Percentiles rank a stretch among this genome's conserved stretches.
Evolutionary conservation across 2,329 filamentous ascomycete genomes (phyloP).

Genomic region (Sporothrix inflata): DNA sequence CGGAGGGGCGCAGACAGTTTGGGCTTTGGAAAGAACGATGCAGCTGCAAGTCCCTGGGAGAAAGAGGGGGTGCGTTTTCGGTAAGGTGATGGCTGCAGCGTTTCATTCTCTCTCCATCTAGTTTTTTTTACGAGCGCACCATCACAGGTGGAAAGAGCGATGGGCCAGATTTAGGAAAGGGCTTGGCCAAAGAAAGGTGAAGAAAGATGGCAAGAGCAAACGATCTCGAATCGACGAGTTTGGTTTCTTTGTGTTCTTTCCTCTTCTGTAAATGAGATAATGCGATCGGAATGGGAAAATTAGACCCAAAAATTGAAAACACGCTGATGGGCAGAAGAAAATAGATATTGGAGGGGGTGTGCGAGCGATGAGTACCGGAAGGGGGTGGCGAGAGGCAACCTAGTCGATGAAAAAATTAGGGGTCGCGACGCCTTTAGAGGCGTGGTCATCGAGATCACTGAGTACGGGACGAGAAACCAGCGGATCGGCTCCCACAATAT

Average conservation of each 20-base stretch:
- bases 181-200: too few species aligned
- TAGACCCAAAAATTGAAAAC: neutral
- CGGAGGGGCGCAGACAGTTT: neutral
- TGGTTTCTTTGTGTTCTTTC: too few species aligned
- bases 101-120: neutral
- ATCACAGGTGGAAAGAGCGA: neutral
- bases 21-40: slow-evolving; percentile 10
- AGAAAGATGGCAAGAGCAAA: neutral
- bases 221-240: too few species aligned
- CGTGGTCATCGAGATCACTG: slow-evolving; percentile 19
- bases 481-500: too few species aligned
- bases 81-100: neutral
- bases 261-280: neutral
- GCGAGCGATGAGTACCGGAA: slow-evolving; percentile 11
- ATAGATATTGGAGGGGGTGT: neutral
- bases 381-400: slow-evolving; percentile 13
- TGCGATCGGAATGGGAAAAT: neutral
- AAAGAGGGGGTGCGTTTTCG: neutral
- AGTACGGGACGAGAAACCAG: neutral
- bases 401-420: neutral
- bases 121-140: neutral
- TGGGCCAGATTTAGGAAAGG: neutral
- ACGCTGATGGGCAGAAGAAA: neutral
- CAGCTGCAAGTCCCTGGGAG: neutral
- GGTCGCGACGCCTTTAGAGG: neutral